Base-by-base conservation (phyloP, 2,329 filamentous ascomycete species). In the Fusarium scirpi region DNA sequence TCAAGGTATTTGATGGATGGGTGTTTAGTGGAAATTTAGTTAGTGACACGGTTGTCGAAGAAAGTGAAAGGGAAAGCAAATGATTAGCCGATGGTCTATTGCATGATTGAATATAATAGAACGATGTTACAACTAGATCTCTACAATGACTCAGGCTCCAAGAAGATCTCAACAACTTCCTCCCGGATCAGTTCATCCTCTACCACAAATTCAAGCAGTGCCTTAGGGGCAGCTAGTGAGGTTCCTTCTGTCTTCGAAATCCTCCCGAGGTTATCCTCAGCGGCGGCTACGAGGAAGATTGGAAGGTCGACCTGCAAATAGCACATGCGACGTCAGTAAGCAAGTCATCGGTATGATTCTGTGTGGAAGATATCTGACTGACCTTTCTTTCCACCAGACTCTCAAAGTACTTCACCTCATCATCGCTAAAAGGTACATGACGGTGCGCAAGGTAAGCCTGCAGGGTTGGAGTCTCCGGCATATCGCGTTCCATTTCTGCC, bases 1-100 rank as follows among this genome's bases (percentile, higher is more conserved):
- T 11, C 29, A 9, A 34, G 10, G 22, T 12, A n/a, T 18, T 65
- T n/a, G 52, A 46, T 11, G 47, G 30, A 51, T 51, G 22, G 47
- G 47, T 51, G 5, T 51, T 51, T 34, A 38, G 30, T 24, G 41
- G 41, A 6, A 16, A 44, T 2, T 6, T 24, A 16, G 2, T 44
- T 24, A 9, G 34, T 2, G 10, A n/a, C 2, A 38, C 18, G 4
- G 18, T 0, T 38, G 34, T 38, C 0, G 34, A 9, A 38, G 16
- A 38, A 1, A 4, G 9, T n/a, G 18, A 38, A 10, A n/a, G 34
- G 5, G 18, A n/a, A 38, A 4, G 34, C 3, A 38, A 38, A 38
- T n/a, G 9, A 38, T 38, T 38, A n/a, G 9, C 9, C n/a, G 3
- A n/a, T n/a, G 6, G 18, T 38, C 5, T 4, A 18, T n/a, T 16